Conservation (phyloP, 352 stramenopile genomes). For the Pythium rishiriense region DNA sequence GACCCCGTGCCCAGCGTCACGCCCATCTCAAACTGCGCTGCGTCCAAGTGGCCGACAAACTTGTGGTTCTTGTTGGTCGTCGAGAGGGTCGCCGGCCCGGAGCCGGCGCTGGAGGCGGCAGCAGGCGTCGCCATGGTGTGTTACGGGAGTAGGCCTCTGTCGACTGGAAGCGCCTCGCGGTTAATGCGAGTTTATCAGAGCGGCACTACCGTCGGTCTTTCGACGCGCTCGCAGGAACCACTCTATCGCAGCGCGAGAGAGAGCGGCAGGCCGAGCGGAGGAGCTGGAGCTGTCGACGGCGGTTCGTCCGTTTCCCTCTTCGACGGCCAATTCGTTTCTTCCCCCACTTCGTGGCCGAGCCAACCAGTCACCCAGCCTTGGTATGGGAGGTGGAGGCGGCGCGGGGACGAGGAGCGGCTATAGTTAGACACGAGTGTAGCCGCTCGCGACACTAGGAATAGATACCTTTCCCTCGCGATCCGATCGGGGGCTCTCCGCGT, state of each 20-base stretch:
- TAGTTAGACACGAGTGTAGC: conserved; percentile 1
- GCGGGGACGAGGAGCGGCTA: background rate
- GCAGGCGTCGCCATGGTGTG: conserved; percentile 15
- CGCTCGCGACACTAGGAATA: background rate
- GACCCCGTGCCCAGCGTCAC: conserved; percentile 96
- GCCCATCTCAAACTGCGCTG: conserved; percentile 93
- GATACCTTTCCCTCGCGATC: background rate
- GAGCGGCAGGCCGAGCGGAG: background rate
- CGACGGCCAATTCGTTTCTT: conserved; percentile 34
- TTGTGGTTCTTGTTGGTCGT: conserved; percentile 35
- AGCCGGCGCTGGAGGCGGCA: conserved; percentile 21
- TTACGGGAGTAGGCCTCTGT: background rate
- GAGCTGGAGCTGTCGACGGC: background rate
- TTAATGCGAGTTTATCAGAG: conserved; percentile 2
- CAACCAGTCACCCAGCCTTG: background rate
- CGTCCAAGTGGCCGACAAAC: conserved; percentile 53
- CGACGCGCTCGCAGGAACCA: background rate
- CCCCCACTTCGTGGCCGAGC: conserved; percentile 1
- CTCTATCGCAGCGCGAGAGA: background rate
- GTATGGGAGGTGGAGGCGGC: background rate
- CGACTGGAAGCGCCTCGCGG: conserved; percentile 1
- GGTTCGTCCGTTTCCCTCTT: conserved; percentile 26
- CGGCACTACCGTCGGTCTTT: conserved; percentile 4
- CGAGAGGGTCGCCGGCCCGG: conserved; percentile 29
- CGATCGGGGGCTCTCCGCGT: background rate